Conservation (phyloP, 306 rosid species). For the Lablab purpureus region DNA sequence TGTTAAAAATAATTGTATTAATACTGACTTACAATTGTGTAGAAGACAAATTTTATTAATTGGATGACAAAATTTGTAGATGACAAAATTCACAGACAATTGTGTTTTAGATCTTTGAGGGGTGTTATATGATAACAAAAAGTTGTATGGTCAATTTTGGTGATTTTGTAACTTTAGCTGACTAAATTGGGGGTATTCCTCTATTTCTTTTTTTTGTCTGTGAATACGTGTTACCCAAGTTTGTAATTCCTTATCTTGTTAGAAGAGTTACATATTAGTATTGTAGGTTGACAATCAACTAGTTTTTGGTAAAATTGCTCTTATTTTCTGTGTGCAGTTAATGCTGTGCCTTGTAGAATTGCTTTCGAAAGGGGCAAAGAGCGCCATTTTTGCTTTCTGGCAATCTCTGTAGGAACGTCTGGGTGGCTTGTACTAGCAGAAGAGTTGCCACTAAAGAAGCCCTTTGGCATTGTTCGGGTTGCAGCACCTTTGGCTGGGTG, state of each 20-base stretch:
- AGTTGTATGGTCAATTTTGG: not conserved
- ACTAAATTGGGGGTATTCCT: not conserved
- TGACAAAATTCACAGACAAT: not conserved
- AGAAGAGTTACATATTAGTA: conserved; percentile 18
- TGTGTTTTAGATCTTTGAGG: not conserved
- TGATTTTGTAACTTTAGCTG: not conserved
- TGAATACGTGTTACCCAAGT: not conserved
- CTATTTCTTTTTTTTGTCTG: not conserved
- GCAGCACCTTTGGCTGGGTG: conserved; percentile 93
- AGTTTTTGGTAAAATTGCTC: conserved; percentile 36
- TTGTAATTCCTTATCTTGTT: conserved; percentile 19
- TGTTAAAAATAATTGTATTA: too few species aligned
- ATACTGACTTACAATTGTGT: too few species aligned
- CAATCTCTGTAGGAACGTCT: conserved; percentile 70
- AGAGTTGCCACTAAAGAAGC: conserved; percentile 73
- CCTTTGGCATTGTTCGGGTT: conserved; percentile 74
- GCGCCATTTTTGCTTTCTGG: conserved; percentile 76
- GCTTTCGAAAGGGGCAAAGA: conserved; percentile 95
- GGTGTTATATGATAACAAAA: not conserved
- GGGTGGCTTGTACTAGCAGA: conserved; percentile 91
- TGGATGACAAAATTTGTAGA: not conserved
- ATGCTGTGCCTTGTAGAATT: conserved; percentile 87
- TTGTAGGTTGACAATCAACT: conserved; percentile 3
- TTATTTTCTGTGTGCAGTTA: conserved; percentile 63
- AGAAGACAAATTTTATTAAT: too few species aligned